A percentile compares a stretch with the other conserved stretches of the same genome.
These are phyloP conservation scores for Sclerotinia nivalis DNA, from an alignment of 2,329 filamentous ascomycete species.

Conservation along the genomic window DNA sequence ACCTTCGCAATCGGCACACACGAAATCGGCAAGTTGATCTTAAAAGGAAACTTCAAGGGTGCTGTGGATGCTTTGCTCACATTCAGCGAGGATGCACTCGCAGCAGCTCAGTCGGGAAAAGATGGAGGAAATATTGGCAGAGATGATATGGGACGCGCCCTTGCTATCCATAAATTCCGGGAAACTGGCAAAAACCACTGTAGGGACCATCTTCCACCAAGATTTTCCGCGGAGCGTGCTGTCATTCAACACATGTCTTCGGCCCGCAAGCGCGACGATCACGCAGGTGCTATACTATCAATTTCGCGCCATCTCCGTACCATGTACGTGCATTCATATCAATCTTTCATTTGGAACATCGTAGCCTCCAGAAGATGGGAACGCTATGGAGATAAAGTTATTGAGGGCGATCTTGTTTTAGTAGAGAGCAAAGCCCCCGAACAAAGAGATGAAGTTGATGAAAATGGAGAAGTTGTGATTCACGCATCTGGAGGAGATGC, in stretches of 20 bases:
- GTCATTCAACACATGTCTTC: constrained; percentile 73
- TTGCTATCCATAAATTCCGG: constrained; percentile 74
- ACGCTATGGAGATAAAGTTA: constrained; percentile 68
- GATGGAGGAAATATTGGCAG: constrained; percentile 55
- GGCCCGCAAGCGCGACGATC: constrained; percentile 58
- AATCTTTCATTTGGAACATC: constrained; percentile 92
- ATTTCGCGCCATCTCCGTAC: constrained; percentile 81
- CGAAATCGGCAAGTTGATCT: constrained; percentile 77
- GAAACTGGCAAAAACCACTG: constrained; percentile 57
- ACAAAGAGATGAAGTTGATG: constrained; percentile 41
- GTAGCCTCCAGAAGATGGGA: constrained; percentile 80
- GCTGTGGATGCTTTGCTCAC: constrained; percentile 77
- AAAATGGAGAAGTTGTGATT: constrained; percentile 47
- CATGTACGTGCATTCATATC: constrained; percentile 98
- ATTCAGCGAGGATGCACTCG: constrained; percentile 65
- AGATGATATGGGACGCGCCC: constrained; percentile 78
- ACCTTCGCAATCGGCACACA: constrained; percentile 86
- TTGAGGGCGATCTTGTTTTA: constrained; percentile 73
- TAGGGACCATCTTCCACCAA: constrained; percentile 68
- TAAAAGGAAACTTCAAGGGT: constrained; percentile 77
- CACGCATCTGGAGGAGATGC: constrained; percentile 59
- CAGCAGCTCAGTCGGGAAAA: constrained; percentile 51
- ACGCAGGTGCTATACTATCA: constrained; percentile 73
- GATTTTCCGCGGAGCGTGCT: constrained; percentile 77
- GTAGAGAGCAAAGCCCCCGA: constrained; percentile 32